A percentile compares a stretch with the other conserved stretches of the same genome.
These are phyloP conservation scores for Scenedesmus sp. DNA, from an alignment of 163 green algal species.

Conservation along the genomic window DNA sequence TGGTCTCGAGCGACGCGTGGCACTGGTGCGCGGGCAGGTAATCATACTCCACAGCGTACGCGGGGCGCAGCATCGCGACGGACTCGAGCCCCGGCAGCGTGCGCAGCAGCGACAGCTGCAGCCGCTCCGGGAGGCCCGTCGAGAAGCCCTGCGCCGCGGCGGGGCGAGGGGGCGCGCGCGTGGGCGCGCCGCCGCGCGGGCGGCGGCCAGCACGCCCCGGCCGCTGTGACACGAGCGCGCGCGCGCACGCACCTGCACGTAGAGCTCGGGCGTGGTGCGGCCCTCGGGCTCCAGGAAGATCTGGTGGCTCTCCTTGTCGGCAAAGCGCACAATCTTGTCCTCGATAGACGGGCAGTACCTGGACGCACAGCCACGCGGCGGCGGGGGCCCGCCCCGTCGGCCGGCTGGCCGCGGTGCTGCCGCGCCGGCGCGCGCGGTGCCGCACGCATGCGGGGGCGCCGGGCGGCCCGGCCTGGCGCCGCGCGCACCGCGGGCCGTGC, in stretches of 20 bases:
- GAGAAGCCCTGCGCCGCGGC: conserved; percentile 83
- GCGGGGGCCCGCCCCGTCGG: no score
- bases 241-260: conserved; percentile 83
- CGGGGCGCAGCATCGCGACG: conserved; percentile 89
- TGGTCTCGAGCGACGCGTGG: conserved; percentile 88
- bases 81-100: conserved; percentile 91
- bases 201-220: no score
- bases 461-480: no score
- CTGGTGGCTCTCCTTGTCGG: conserved; percentile 93
- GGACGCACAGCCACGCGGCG: neutral
- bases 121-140: conserved; percentile 93
- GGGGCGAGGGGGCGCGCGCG: neutral
- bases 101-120: conserved; percentile 92
- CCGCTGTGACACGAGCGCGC: no score
- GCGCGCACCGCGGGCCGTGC: conserved; percentile 81
- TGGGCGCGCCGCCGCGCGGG: no score
- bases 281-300: conserved; percentile 97
- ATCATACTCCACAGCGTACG: conserved; percentile 91
- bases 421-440: no score
- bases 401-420: no score
- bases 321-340: conserved; percentile 98
- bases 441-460: neutral
- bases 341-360: conserved; percentile 98
- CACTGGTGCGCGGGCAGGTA: conserved; percentile 87
- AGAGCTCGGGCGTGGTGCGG: conserved; percentile 89